phyloP scores from a whole-genome alignment of 495 filamentous ascomycete genomes.

The Hypoxylon rickii region DNA sequence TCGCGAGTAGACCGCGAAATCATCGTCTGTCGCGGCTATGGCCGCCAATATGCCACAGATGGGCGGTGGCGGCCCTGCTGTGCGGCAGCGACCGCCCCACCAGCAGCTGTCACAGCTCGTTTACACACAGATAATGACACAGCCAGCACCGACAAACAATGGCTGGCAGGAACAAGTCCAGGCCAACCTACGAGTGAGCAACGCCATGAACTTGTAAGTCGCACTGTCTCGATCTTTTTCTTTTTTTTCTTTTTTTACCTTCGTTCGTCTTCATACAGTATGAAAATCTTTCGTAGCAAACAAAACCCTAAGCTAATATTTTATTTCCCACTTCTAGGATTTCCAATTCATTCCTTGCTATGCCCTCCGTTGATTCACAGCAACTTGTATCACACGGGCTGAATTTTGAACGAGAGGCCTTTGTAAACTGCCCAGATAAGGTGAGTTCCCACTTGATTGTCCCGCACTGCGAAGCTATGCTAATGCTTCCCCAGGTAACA shows the following conservation, averaged over 20 bases:
- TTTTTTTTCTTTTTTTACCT: too few species aligned
- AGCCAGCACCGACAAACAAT: slow-evolving; percentile 6
- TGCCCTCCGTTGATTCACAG: slow-evolving; percentile 38
- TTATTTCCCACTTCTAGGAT: slow-evolving; percentile 44
- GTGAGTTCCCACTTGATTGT: too few species aligned
- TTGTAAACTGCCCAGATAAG: slow-evolving; percentile 46
- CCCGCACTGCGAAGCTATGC: slow-evolving; percentile 4
- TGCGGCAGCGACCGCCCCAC: slow-evolving; percentile 37
- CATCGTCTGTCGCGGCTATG: slow-evolving; percentile 46
- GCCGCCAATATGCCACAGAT: slow-evolving; percentile 54
- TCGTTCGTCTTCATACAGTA: too few species aligned
- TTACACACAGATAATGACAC: slow-evolving; percentile 35
- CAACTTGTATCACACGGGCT: slow-evolving; percentile 41
- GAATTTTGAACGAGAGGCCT: slow-evolving; percentile 49
- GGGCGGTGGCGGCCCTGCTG: slow-evolving; percentile 39
- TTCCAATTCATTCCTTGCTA: slow-evolving; percentile 47
- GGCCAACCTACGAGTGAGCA: slow-evolving; percentile 37
- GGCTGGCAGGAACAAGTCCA: slow-evolving; percentile 44
- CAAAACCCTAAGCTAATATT: too few species aligned
- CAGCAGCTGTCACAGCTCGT: slow-evolving; percentile 38
- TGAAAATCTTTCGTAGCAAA: too few species aligned
- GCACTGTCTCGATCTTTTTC: neutral
- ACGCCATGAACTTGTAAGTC: slow-evolving; percentile 44
- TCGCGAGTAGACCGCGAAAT: slow-evolving; percentile 22
- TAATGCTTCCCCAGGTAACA: slow-evolving; percentile 35